These are phyloP conservation scores for Nissolia schottii DNA, from an alignment of 306 rosid species.

Conservation along the genomic window DNA sequence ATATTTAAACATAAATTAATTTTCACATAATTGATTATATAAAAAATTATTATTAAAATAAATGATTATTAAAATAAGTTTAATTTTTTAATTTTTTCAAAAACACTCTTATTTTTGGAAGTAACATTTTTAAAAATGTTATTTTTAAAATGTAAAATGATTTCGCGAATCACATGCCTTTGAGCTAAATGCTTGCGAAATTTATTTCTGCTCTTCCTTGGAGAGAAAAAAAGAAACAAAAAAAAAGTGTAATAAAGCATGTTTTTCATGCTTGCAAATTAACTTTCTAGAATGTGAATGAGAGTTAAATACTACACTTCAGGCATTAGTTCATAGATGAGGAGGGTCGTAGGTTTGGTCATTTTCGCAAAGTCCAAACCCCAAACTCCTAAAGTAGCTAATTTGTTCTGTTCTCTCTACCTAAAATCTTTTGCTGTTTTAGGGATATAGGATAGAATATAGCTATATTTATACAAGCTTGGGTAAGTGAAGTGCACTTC, in stretches of 20 bases:
- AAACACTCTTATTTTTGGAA: too few species aligned
- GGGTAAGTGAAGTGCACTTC: not conserved
- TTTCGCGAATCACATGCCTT: too few species aligned
- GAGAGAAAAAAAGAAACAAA: too few species aligned
- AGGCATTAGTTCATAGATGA: not conserved
- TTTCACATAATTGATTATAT: too few species aligned
- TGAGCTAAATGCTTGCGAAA: too few species aligned
- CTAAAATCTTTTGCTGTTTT: not conserved
- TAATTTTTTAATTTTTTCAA: too few species aligned
- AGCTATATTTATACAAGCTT: not conserved
- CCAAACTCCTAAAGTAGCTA: not conserved
- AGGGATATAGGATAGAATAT: not conserved
- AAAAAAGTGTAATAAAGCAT: not conserved
- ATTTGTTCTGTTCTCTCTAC: not conserved
- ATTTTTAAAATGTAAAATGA: too few species aligned
- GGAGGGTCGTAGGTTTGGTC: conserved; percentile 11
- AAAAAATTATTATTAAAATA: too few species aligned
- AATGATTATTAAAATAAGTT: too few species aligned
- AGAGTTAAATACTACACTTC: not conserved
- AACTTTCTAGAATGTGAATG: not conserved
- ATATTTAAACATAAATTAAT: too few species aligned
- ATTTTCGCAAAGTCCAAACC: not conserved
- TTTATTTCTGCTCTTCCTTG: too few species aligned
- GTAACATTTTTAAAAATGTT: too few species aligned
- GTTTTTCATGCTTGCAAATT: not conserved